Evolutionary conservation across 2,329 filamentous ascomycete genomes (phyloP), one percentile per base, ranked within the genome.

Genomic region (Aspergillus aculeatinus): DNA sequence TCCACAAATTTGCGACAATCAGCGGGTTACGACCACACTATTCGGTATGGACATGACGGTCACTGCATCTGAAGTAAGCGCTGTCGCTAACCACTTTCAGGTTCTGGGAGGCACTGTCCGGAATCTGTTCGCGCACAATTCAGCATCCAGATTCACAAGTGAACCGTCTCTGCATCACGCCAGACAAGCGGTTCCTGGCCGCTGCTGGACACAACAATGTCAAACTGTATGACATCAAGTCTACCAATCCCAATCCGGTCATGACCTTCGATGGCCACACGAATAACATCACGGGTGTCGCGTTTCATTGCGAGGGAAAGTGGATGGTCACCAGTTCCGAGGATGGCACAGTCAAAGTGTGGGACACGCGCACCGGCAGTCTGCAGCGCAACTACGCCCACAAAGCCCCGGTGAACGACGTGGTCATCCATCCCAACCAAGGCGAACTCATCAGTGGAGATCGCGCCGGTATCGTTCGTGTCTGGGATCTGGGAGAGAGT

Each of bases 321-420:
- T 99, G 95, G 95, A 97, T 99, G 91, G 95, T 98, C 19, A 99
- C 95, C 10, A 96, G 90, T 76, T 96, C 91, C 51, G 95, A 99
- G 77, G 95, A 99, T 73, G 91, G 93, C 69, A 96, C 92, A 0
- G 93, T 97, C 72, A 96, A 96, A 82, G 96, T 97, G 65, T 97
- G 93, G 93, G 94, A 97, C 75, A 96, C 92, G 5, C 83, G 93
- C 51, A 90, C 85, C 12, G 94, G 91, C 50, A 88, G 85, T 60
- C 87, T 98, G 57, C 95, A 99, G 78, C 87, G 95, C 57, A 96
- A 94, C 77, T 99, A 99, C 76, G 89, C 86, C 67, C 95, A 99
- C 74, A 90, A 89, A 56, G 89, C 87, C 35, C 88, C 95, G 0
- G 95, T 94, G 55, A 99, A 97, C 72, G 95, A 99, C 76, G 95